Conservation (phyloP, 257 asterid species). For the Solanum chiquidenum region DNA sequence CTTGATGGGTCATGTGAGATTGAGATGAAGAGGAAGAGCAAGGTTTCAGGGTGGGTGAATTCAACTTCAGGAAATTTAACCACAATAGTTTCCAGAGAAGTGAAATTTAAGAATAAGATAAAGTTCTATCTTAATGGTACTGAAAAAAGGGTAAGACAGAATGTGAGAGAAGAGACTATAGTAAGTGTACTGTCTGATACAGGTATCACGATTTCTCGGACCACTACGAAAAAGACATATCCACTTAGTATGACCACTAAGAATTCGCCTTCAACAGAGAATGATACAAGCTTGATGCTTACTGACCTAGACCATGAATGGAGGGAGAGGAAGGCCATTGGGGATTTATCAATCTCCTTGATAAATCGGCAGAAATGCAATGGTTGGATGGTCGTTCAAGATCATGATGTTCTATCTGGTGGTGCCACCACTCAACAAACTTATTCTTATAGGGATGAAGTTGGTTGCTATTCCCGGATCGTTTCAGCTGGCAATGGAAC, state of each 20-base stretch:
- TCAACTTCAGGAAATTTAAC: constrained; percentile 67
- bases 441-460: constrained; percentile 20
- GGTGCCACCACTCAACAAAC: constrained; percentile 34
- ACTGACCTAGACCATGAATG: constrained; percentile 33
- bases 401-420: constrained; percentile 52
- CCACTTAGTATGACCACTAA: constrained; percentile 34
- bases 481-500: constrained; percentile 35
- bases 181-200: constrained; percentile 12
- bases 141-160: constrained; percentile 35
- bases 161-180: constrained; percentile 26
- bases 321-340: constrained; percentile 21
- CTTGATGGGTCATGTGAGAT: constrained; percentile 49
- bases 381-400: constrained; percentile 66
- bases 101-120: constrained; percentile 44
- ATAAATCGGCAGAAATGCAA: constrained; percentile 29
- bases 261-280: constrained; percentile 19
- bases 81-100: constrained; percentile 9
- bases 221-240: constrained; percentile 18
- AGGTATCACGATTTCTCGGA: constrained; percentile 9
- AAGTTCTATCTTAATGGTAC: constrained; percentile 33
- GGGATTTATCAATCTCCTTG: constrained; percentile 12
- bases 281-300: constrained; percentile 19
- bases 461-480: constrained; percentile 32
- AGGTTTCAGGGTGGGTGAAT: constrained; percentile 69
- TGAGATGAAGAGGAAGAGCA: constrained; percentile 34